Evolutionary conservation across 345 rosid species (phyloP), one percentile per base, ranked within the genome.

Genomic region (Geranium rotundifolium): DNA sequence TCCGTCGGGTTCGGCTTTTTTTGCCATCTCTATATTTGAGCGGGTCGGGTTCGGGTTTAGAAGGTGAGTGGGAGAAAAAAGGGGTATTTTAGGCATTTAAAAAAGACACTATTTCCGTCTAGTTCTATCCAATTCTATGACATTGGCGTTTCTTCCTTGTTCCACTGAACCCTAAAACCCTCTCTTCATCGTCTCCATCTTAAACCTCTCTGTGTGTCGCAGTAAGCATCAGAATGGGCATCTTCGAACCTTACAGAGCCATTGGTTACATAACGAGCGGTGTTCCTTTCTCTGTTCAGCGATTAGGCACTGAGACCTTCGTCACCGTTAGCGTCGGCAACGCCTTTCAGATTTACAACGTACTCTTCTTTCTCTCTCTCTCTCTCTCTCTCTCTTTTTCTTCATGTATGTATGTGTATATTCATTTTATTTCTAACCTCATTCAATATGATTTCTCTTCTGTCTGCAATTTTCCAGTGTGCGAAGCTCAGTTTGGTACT

Each of bases 341-440:
- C 84, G 90, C 97, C 59, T 93, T 93, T 54, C 96, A 93, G 73
- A 79, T 93, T 52, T 90, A 88, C 73, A 86, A 93, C 62, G 92
- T 79, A 70, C 60, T 0, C 16, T 67, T 0, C n/a, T 67, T 6
- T 13, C 55, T 17, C 58, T 20, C 59, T 5, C 4, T 67, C 46
- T 65, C 10, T 8, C 60, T 5, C 12, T 67, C 49, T 65, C 12
- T 8, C 34, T 56, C 59, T 39, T 13, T 23, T 17, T 30, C 41
- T 56, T 57, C 30, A 14, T 23, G 16, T 30, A 29, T 17, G 7
- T 39, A 58, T 60, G 39, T 18, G 7, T 41, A 59, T 60, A 2
- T 50, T 59, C 64, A 65, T 7, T 18, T 12, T 9, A 23, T 56
- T 19, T 18, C 10, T 54, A 16, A 27, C 14, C 27, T 56, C 18